Base-by-base conservation (phyloP, 108 stramenopile species). In the Skeletonema menzelii region DNA sequence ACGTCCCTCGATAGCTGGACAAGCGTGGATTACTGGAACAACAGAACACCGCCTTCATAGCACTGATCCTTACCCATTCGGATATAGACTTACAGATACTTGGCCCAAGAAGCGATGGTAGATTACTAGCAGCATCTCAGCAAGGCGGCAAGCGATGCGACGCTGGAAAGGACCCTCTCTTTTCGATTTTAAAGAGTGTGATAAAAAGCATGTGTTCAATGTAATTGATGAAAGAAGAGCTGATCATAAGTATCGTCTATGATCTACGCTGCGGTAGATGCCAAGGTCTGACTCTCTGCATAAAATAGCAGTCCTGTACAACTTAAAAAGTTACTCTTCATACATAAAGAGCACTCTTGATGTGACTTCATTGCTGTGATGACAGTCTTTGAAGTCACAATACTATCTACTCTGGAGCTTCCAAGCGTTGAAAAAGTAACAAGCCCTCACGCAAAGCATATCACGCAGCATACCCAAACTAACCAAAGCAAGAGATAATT, bases 361-460 rank as follows among this genome's bases (percentile, higher is more conserved):
- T 0, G 40, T 5, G 40, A 42, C 15, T n/a, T 42, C 40, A 42
- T 68, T n/a, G n/a, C 58, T 42, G 0, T 42, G 14, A 10, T 42
- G 3, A 2, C 40, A 15, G 0, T 42, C 40, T n/a, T 42, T 42
- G 40, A 17, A 8, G 24, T 20, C 31, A 12, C n/a, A 40, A 17
- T 22, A 42, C 11, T 62, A 26, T 35, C 38, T 30, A 59, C 27
- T 22, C 31, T 85, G 67, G 19, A 84, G 19, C 64, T 58, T 89
- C 93, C 93, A 95, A 22, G 92, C 79, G 24, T 88, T 69, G 58
- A 91, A 74, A 15, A 77, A 67, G 72, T 95, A 95, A 67, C 93
- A 95, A 31, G 79, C 57, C 31, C 88, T 74, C 5, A 95, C 93
- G 61, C 93, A 95, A 61, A 95, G 65, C 93, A 95, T 95, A 66